phyloP scores from a whole-genome alignment of 2,329 filamentous ascomycete genomes.

The Neobulgaria alba region DNA sequence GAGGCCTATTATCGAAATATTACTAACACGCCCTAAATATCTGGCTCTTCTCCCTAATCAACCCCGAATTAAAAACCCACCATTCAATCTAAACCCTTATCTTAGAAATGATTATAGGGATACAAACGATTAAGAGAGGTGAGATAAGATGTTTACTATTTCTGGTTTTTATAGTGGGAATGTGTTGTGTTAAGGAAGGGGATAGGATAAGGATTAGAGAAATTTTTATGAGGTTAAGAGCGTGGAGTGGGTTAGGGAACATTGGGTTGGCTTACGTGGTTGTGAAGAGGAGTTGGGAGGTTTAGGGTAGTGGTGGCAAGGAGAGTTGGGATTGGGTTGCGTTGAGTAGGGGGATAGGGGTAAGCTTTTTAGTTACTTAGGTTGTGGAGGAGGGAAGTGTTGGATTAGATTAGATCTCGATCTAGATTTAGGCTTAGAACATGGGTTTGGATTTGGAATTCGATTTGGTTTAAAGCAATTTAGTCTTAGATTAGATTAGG shows the following conservation, averaged over 20 bases:
- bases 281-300: conserved; percentile 16
- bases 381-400: no score
- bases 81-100: conserved; percentile 9
- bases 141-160: conserved; percentile 19
- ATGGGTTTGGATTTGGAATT: no score
- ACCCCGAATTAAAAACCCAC: conserved; percentile 7
- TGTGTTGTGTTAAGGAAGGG: conserved; percentile 7
- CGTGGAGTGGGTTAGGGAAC: conserved; percentile 18
- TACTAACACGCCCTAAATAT: conserved; percentile 16
- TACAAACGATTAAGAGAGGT: conserved; percentile 11
- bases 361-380: conserved; percentile 16
- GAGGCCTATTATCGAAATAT: conserved; percentile 6
- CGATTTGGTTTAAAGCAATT: no score
- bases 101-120: conserved; percentile 4
- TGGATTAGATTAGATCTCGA: no score
- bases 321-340: conserved; percentile 18
- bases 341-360: conserved; percentile 9
- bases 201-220: conserved; percentile 7
- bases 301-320: conserved; percentile 7
- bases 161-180: conserved; percentile 17
- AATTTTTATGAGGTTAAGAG: conserved; percentile 13
- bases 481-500: no score
- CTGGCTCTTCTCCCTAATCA: conserved; percentile 18
- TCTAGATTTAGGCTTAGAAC: no score
- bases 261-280: conserved; percentile 11